Conservation (phyloP, 2,329 filamentous ascomycete species). For the Teratosphaeria pseudoeucalypti region DNA sequence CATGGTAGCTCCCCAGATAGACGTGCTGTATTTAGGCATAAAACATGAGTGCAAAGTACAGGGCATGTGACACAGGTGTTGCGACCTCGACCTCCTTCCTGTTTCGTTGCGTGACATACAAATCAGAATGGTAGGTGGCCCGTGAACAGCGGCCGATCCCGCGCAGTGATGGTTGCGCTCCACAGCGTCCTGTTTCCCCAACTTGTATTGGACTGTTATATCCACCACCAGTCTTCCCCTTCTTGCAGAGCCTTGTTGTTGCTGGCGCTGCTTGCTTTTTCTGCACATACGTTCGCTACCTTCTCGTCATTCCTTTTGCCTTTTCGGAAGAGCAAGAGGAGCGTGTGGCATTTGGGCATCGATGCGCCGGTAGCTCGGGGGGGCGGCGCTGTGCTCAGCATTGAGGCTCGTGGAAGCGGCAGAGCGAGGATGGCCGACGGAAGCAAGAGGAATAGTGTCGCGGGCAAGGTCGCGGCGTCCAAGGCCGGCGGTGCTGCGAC, state of each 20-base stretch:
- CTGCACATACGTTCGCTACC: not conserved
- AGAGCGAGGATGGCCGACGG: conserved; percentile 40
- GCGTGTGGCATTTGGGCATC: not conserved
- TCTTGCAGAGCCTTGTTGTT: not conserved
- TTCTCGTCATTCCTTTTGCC: not conserved
- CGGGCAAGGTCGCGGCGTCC: conserved; percentile 44
- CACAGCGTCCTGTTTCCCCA: not conserved
- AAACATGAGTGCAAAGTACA: not conserved
- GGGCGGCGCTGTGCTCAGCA: not conserved
- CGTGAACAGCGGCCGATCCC: not conserved
- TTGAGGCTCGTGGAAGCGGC: not conserved
- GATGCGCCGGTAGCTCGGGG: conserved; percentile 5
- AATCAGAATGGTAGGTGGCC: not conserved
- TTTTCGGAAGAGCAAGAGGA: not conserved
- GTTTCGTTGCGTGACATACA: not conserved
- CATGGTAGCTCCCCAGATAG: conserved; percentile 1
- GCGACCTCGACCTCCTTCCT: not conserved
- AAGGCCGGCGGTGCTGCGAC: conserved; percentile 25
- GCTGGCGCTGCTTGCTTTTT: not conserved
- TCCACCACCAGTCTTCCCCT: not conserved
- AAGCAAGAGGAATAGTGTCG: conserved; percentile 44
- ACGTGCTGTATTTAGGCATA: conserved; percentile 1
- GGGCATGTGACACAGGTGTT: not conserved
- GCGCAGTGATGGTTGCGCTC: not conserved
- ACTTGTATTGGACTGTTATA: not conserved